Percentiles rank a stretch among this genome's conserved stretches.
phyloP scores from a whole-genome alignment of 2,329 filamentous ascomycete genomes.

The Tolypocladium cylindrosporum region DNA sequence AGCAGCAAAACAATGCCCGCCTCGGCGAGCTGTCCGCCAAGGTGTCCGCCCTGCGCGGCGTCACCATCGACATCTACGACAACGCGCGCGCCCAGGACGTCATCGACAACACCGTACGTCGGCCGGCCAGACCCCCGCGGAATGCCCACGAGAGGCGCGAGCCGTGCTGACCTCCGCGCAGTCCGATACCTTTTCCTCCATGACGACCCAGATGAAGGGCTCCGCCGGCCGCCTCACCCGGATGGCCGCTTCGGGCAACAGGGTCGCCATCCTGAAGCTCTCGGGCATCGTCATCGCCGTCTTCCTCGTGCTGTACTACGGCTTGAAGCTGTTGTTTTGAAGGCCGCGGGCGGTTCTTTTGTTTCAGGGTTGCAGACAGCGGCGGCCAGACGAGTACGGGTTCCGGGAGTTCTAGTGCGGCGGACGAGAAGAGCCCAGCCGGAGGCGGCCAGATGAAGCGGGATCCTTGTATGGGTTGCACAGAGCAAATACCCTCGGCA shows the following conservation, averaged over 20 bases:
- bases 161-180: conserved; percentile 21
- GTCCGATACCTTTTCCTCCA: conserved; percentile 85
- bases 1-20: conserved; percentile 88
- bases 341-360: neutral
- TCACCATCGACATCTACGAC: conserved; percentile 97
- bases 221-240: conserved; percentile 73
- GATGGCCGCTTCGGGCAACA: conserved; percentile 88
- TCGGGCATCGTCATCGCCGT: conserved; percentile 68
- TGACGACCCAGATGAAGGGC: conserved; percentile 73
- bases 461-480: neutral
- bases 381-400: neutral
- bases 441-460: neutral
- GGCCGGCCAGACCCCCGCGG: neutral
- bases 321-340: conserved; percentile 53
- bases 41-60: conserved; percentile 81
- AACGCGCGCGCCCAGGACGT: conserved; percentile 81
- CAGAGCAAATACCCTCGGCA: conserved; percentile 8
- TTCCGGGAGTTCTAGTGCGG: neutral
- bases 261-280: conserved; percentile 82
- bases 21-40: conserved; percentile 86
- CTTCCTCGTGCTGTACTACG: conserved; percentile 69
- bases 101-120: conserved; percentile 72
- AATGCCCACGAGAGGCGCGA: neutral
- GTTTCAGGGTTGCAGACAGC: neutral
- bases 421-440: neutral